Evolutionary conservation across 1,284 basidiomycete genomes (phyloP).

Genomic region (Trichosporon faecale): DNA sequence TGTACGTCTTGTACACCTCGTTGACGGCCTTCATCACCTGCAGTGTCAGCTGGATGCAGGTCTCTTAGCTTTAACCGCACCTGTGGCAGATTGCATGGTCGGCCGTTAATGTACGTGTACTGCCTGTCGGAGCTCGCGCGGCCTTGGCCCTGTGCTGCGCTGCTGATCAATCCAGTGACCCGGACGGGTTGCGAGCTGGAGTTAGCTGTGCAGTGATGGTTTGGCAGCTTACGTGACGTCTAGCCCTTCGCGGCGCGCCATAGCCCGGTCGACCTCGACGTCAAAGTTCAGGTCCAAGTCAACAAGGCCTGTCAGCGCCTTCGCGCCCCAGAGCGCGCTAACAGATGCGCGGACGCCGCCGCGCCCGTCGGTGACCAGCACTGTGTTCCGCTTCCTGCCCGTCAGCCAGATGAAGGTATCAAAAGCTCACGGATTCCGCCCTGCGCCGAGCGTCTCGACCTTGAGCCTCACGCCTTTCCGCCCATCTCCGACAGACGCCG

Average conservation of each 20-base stretch:
- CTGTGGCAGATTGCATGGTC: constrained; percentile 78
- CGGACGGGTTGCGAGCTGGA: constrained; percentile 38
- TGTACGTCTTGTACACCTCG: constrained; percentile 83
- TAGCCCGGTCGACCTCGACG: constrained; percentile 62
- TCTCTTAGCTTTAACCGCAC: constrained; percentile 49
- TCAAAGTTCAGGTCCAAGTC: constrained; percentile 69
- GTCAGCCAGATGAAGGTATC: not conserved
- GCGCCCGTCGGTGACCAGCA: constrained; percentile 69
- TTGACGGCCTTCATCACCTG: constrained; percentile 82
- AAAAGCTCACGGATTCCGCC: constrained; percentile 64
- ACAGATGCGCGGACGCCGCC: constrained; percentile 65
- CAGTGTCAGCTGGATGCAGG: not conserved
- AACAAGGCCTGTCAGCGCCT: constrained; percentile 68
- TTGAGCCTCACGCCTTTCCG: constrained; percentile 64
- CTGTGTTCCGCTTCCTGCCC: constrained; percentile 65
- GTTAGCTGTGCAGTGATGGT: constrained; percentile 7
- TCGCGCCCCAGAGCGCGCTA: constrained; percentile 79
- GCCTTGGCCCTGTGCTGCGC: constrained; percentile 57
- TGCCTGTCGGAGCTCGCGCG: constrained; percentile 78
- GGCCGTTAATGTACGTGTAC: constrained; percentile 89
- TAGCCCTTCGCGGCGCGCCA: constrained; percentile 48
- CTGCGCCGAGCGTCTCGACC: constrained; percentile 58
- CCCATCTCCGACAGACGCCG: constrained; percentile 52
- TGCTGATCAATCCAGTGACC: constrained; percentile 46
- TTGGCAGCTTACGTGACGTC: constrained; percentile 28